These are phyloP conservation scores for Zygotorulaspora florentina DNA, from an alignment of 805 yeast genomes.

Conservation along the genomic window DNA sequence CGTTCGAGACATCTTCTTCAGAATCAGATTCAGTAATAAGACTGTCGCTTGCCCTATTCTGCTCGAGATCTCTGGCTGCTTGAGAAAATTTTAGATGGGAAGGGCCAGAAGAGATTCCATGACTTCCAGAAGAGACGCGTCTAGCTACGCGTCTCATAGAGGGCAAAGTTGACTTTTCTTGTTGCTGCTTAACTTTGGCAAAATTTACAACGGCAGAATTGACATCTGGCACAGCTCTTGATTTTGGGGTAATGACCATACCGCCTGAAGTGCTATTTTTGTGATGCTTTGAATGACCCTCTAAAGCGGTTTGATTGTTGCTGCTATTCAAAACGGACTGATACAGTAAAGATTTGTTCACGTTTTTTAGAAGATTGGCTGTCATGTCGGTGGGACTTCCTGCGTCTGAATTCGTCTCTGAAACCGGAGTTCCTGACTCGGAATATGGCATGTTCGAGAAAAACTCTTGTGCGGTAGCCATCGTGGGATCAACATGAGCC, in stretches of 20 bases:
- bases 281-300: conserved; percentile 15
- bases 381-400: conserved; percentile 21
- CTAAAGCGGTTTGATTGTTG: conserved; percentile 20
- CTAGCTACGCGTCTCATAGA: conserved; percentile 33
- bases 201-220: conserved; percentile 30
- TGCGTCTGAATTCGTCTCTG: conserved; percentile 7
- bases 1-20: conserved; percentile 9
- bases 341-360: conserved; percentile 27
- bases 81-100: conserved; percentile 18
- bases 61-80: conserved; percentile 8
- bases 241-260: conserved; percentile 35
- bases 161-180: conserved; percentile 28
- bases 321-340: conserved; percentile 23
- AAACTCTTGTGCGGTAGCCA: conserved; percentile 51
- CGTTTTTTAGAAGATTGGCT: conserved; percentile 26
- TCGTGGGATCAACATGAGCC: conserved; percentile 18
- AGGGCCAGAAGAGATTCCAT: conserved; percentile 9
- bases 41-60: conserved; percentile 6
- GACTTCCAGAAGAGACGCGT: conserved; percentile 7
- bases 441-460: conserved; percentile 37
- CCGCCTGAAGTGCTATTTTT: conserved; percentile 14
- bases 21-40: conserved; percentile 11
- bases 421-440: conserved; percentile 14
- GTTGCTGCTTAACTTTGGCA: conserved; percentile 29
- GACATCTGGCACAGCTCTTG: conserved; percentile 33